These are phyloP conservation scores for Phytophthora tentaculata DNA, from an alignment of 352 stramenopile genomes.

Conservation along the genomic window DNA sequence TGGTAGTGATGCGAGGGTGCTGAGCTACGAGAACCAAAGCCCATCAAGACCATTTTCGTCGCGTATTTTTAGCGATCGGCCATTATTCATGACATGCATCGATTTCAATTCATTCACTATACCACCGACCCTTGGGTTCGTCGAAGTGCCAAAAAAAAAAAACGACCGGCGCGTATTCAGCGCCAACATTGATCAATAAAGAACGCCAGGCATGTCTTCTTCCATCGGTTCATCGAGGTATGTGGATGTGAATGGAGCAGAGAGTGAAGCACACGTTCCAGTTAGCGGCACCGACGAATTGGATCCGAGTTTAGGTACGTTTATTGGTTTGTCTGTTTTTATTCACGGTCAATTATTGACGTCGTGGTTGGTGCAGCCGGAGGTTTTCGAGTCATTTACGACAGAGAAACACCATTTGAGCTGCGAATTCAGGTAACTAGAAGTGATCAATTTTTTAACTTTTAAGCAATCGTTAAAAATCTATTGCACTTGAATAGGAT, in stretches of 20 bases:
- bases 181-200: background rate
- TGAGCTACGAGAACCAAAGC: background rate
- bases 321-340: background rate
- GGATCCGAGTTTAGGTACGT: constrained; percentile 78
- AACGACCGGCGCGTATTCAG: constrained; percentile 22
- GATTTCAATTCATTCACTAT: background rate
- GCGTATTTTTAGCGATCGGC: constrained; percentile 38
- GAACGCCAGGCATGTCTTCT: constrained; percentile 22
- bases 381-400: constrained; percentile 91
- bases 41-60: constrained; percentile 35
- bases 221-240: constrained; percentile 46
- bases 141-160: constrained; percentile 20
- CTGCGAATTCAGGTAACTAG: constrained; percentile 82
- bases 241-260: constrained; percentile 33
- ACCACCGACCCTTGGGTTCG: constrained; percentile 21
- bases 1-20: background rate
- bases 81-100: constrained; percentile 28
- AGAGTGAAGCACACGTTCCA: constrained; percentile 51
- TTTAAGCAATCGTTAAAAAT: background rate
- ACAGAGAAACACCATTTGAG: constrained; percentile 92
- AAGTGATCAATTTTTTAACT: background rate
- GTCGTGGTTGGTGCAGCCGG: constrained; percentile 43
- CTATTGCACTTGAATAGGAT: constrained; percentile 43
- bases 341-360: background rate
- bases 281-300: constrained; percentile 67